These are phyloP conservation scores for Isabelozyma pseudorhagii DNA, from an alignment of 805 yeast genomes.

Conservation along the genomic window DNA sequence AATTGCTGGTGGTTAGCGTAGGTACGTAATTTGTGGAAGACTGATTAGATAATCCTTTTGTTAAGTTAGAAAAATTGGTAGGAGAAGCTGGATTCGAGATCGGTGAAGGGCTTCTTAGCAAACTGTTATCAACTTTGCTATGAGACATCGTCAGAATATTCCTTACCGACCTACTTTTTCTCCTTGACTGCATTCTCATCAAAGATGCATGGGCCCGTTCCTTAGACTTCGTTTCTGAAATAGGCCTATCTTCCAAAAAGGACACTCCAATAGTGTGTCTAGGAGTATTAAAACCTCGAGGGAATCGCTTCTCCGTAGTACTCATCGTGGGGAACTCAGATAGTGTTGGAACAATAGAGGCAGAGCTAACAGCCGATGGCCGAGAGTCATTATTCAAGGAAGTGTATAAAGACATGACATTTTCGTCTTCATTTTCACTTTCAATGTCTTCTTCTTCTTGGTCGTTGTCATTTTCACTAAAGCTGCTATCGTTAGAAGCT, in stretches of 20 bases:
- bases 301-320: constrained; percentile 24
- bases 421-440: constrained; percentile 58
- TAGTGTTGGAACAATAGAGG: constrained; percentile 34
- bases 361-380: background rate
- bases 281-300: constrained; percentile 12
- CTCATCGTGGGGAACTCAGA: constrained; percentile 41
- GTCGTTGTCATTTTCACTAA: constrained; percentile 5
- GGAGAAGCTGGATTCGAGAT: constrained; percentile 19
- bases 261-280: constrained; percentile 6
- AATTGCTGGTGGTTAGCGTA: background rate
- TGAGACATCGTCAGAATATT: constrained; percentile 24
- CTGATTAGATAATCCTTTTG: constrained; percentile 3
- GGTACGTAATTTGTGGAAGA: background rate
- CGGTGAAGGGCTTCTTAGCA: constrained; percentile 9
- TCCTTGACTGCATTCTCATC: constrained; percentile 55
- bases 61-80: constrained; percentile 6
- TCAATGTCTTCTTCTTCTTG: constrained; percentile 20
- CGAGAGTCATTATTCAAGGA: constrained; percentile 37
- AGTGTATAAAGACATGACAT: constrained; percentile 64
- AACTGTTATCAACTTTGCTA: constrained; percentile 15
- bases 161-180: constrained; percentile 46
- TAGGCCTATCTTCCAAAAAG: constrained; percentile 25
- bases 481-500: constrained; percentile 4
- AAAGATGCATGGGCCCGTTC: constrained; percentile 68
- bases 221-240: constrained; percentile 39